These are phyloP conservation scores for Diaporthe citrichinensis DNA, from an alignment of 2,329 filamentous ascomycete genomes.

Conservation along the genomic window DNA sequence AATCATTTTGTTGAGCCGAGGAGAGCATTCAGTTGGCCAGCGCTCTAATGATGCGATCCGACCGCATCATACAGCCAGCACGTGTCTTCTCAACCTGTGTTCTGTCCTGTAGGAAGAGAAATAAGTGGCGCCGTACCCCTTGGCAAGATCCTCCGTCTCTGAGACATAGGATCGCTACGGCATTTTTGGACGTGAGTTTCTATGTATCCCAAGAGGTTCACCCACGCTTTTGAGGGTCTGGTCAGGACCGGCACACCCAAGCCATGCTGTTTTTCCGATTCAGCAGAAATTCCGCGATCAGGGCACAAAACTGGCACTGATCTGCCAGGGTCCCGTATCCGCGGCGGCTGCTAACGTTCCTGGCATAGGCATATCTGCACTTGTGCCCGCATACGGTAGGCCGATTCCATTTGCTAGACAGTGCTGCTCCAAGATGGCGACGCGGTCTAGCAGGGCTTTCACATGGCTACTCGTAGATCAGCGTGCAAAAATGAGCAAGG, in stretches of 20 bases:
- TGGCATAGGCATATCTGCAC: neutral
- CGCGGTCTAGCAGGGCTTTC: neutral
- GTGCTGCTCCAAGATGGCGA: conserved; percentile 28
- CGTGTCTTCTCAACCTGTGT: neutral
- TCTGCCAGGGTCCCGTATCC: neutral
- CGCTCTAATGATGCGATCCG: neutral
- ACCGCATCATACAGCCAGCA: neutral
- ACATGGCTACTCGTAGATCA: conserved; percentile 18
- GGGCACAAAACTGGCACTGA: neutral
- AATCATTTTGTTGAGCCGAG: neutral
- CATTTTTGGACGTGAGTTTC: neutral
- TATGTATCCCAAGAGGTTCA: too few relatives aligned
- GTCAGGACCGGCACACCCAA: too few relatives aligned
- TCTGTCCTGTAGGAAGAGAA: neutral
- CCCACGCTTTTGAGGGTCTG: neutral
- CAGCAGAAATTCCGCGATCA: neutral
- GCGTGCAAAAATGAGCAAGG: neutral
- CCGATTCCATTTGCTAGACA: conserved; percentile 22
- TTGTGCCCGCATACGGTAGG: neutral
- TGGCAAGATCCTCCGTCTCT: neutral
- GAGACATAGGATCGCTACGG: neutral
- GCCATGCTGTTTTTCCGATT: too few relatives aligned
- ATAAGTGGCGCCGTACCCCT: too few relatives aligned
- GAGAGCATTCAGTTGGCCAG: neutral
- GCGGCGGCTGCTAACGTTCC: neutral